phyloP scores from a whole-genome alignment of 192 early-diverging fungal species.

The Coemansia sp. region DNA sequence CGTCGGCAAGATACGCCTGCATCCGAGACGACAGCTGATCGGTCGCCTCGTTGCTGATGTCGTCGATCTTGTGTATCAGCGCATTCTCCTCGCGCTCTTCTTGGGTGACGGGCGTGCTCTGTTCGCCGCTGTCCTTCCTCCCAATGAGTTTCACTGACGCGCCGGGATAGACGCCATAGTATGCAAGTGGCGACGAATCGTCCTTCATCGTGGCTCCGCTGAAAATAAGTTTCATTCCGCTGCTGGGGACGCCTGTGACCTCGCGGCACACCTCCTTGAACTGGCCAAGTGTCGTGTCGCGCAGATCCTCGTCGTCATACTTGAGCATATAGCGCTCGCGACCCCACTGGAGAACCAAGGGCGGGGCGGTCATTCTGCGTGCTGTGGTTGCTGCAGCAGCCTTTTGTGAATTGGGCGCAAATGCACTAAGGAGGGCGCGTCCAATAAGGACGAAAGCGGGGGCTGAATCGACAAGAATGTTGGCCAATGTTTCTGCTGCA shows the following conservation, averaged over 20 bases:
- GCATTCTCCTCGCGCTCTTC: conserved; percentile 54
- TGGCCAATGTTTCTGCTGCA: conserved; percentile 8
- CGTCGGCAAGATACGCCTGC: conserved; percentile 52
- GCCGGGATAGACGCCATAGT: conserved; percentile 75
- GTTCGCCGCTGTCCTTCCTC: conserved; percentile 44
- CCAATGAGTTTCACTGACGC: conserved; percentile 77
- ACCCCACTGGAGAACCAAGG: conserved; percentile 54
- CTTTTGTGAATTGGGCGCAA: conserved; percentile 2
- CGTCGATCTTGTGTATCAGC: conserved; percentile 53
- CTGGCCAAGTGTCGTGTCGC: conserved; percentile 67
- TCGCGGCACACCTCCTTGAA: conserved; percentile 75
- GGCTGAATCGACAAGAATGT: conserved; percentile 36
- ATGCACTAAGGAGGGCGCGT: conserved; percentile 23
- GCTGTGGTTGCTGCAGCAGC: not conserved
- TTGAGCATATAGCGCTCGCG: conserved; percentile 56
- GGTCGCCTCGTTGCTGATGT: conserved; percentile 45
- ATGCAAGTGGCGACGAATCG: conserved; percentile 65
- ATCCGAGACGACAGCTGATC: conserved; percentile 53
- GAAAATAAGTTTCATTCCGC: conserved; percentile 71
- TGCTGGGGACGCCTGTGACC: conserved; percentile 75
- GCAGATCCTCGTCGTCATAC: conserved; percentile 50
- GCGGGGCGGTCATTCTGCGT: conserved; percentile 51
- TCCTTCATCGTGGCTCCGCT: conserved; percentile 80
- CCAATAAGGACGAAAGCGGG: conserved; percentile 43
- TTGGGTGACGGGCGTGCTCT: conserved; percentile 30